Evolutionary conservation across 371 early-diverging fungal genomes (phyloP).

Genomic region (Mortierella sp.): DNA sequence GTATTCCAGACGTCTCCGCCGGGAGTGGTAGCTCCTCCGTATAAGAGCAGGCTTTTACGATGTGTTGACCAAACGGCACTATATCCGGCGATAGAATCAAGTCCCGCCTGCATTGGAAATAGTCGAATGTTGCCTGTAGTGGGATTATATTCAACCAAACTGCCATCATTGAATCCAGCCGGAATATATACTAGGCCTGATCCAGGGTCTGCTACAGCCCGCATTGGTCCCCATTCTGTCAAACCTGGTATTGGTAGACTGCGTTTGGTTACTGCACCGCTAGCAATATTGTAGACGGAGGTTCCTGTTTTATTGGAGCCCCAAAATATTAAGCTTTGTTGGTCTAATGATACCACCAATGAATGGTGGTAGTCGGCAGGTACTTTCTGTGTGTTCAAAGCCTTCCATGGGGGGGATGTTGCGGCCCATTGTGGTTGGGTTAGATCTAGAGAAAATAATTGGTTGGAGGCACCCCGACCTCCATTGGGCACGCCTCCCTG

Average conservation of each 20-base stretch:
- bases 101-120: no score
- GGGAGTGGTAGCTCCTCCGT: no score
- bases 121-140: no score
- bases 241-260: no score
- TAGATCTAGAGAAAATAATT: slow-evolving; percentile 4
- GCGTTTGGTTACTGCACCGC: neutral
- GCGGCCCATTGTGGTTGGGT: neutral
- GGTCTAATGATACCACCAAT: neutral
- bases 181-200: no score
- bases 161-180: neutral
- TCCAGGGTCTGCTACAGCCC: no score
- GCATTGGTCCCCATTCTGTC: no score
- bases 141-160: no score
- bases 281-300: neutral
- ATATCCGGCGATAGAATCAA: no score
- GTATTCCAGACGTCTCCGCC: no score
- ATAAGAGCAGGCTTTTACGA: no score
- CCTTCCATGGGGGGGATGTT: slow-evolving; percentile 2
- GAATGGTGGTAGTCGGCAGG: neutral
- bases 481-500: neutral
- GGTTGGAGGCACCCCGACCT: neutral
- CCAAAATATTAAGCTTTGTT: neutral
- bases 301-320: neutral
- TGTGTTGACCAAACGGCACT: no score
- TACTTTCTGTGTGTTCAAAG: neutral